phyloP scores from a whole-genome alignment of 2,329 filamentous ascomycete genomes.

The Tolypocladium guangdongense region DNA sequence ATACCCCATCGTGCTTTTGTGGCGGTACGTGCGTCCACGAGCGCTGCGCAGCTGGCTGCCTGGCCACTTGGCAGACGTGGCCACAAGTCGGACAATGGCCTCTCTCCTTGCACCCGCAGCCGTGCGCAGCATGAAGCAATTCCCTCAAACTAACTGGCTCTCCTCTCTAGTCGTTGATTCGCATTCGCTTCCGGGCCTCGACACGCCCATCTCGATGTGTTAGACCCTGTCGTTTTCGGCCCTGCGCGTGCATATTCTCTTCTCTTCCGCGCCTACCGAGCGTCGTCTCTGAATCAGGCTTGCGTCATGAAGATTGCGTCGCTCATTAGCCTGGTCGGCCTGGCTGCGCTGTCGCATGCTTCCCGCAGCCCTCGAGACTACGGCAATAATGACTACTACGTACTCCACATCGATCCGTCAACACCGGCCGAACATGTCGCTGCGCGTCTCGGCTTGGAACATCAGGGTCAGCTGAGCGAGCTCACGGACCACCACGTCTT shows the following conservation, averaged over 20 bases:
- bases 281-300: neutral
- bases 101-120: neutral
- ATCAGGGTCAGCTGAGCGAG: slow-evolving; percentile 73
- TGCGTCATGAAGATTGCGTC: slow-evolving; percentile 39
- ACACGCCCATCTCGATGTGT: neutral
- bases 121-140: no score
- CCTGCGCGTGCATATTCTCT: neutral
- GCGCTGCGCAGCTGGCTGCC: neutral
- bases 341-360: slow-evolving; percentile 37
- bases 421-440: slow-evolving; percentile 61
- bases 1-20: neutral
- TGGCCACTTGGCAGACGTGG: neutral
- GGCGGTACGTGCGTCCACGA: neutral
- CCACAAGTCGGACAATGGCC: neutral
- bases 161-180: neutral
- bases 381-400: slow-evolving; percentile 81
- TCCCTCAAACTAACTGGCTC: neutral
- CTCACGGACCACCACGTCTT: slow-evolving; percentile 80
- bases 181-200: neutral
- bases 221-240: neutral
- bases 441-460: slow-evolving; percentile 57
- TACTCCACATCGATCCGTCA: slow-evolving; percentile 65
- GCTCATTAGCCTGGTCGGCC: slow-evolving; percentile 41
- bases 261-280: neutral
- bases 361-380: slow-evolving; percentile 56